Evolutionary conservation across 768 basidiomycete species (phyloP), one percentile per base, ranked within the genome.

Genomic region (Sarcodon aspratus): DNA sequence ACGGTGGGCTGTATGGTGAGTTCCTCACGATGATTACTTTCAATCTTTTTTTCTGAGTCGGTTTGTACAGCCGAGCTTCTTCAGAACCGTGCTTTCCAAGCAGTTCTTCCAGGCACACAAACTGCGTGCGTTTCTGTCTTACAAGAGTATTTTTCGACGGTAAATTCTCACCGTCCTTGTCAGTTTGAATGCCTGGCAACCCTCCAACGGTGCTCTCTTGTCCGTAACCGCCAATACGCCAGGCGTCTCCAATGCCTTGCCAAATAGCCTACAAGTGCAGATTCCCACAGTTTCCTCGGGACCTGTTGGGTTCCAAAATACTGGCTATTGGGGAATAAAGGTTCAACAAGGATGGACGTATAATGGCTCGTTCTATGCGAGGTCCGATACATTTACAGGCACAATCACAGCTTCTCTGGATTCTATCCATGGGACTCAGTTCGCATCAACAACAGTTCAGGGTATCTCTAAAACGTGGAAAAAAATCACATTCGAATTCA

Each of bases 81-180:
- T 3, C 80, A 78, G 59, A 85, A 85, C 55, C 68, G 82, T 17
- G 82, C 82, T 2, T 81, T 84, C 59, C 82, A 84, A 55, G 68
- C 76, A 52, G 78, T 81, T 31, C 68, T 72, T 3, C 72, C 80
- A n/a, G 68, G 79, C 76, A 57, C 6, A 64, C 45, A 7, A 27
- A 27, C 21, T 27, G 21, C 21, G 21, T 27, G 21, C 21, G 21
- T 27, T 27, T 5, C 21, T 5, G 21, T 27, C 21, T 27, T 44
- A 27, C 40, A 45, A 27, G 17, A 5, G 35, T 12, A 36, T 10
- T 46, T 10, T 34, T 9, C 7, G 45, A 27, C 43, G 18, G 31
- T 35, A 31, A 10, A 5, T 2, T 45, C 15, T 37, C 11, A 47
- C 45, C 42, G 44, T 40, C 6, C 18, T 6, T 35, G 38, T 32